Evolutionary conservation across 225 moss, liverwort and hornwort species (phyloP).

Genomic region (Ulota crispa): DNA sequence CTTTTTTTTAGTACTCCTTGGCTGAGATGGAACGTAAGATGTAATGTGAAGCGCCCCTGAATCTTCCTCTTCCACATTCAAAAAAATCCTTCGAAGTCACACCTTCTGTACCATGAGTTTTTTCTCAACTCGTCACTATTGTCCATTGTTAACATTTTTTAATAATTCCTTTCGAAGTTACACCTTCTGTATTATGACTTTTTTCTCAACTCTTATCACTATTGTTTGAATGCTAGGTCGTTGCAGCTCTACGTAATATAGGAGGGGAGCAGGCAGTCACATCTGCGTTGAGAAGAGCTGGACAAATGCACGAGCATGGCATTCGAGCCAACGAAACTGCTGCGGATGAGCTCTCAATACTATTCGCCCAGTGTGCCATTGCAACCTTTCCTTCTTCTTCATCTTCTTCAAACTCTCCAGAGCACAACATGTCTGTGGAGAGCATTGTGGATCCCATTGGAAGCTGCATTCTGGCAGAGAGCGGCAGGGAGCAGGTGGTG

Average conservation of each 20-base stretch:
- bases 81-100: too few species aligned
- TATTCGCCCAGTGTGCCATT: conserved; percentile 89
- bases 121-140: too few species aligned
- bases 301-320: conserved; percentile 53
- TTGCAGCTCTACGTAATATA: conserved; percentile 65
- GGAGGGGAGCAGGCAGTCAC: conserved; percentile 86
- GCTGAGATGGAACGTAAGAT: too few species aligned
- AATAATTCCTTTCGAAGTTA: conserved; percentile 1
- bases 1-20: too few species aligned
- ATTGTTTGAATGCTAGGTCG: conserved; percentile 57
- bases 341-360: conserved; percentile 64
- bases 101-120: too few species aligned
- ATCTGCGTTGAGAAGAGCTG: conserved; percentile 74
- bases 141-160: not conserved
- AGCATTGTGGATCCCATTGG: conserved; percentile 25
- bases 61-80: conserved; percentile 4
- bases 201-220: conserved; percentile 21
- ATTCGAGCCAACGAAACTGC: conserved; percentile 48
- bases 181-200: conserved; percentile 9
- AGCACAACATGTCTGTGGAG: conserved; percentile 33
- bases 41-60: too few species aligned
- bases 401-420: conserved; percentile 17
- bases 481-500: conserved; percentile 91
- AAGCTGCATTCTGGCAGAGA: conserved; percentile 84
- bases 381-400: conserved; percentile 34